Base-by-base conservation (phyloP, 441 rosid species). In the Adansonia madagascariensis region DNA sequence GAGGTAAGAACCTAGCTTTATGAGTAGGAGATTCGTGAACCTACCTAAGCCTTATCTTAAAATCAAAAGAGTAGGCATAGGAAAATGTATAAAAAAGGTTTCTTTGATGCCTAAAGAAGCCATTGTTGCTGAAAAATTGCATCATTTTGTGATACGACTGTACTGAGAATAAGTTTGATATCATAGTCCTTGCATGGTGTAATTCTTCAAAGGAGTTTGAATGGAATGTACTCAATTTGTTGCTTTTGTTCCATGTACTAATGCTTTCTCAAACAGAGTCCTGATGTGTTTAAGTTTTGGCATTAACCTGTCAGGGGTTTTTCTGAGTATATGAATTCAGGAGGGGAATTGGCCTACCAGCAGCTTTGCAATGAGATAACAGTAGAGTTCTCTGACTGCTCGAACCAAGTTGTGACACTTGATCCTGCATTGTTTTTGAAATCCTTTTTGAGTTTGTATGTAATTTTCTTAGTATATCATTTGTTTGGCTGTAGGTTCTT, bases 301-400 rank as follows among this genome's bases (percentile, higher is more conserved):
- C 15, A n/a, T 77, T 59, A 12, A 12, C 31, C 64, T 56, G 50
- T 74, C 90, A 91, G 97, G 69, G 96, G 96, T 5, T 95, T 93
- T 81, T 79, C 86, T 20, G 96, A 86, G 82, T 93, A 95, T 87
- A 84, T 91, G 88, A 87, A 79, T 46, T 83, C 97, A 11, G 88
- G 92, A 79, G 93, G 85, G 74, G 98, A 95, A 84, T 72, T 88
- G 60, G 86, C 89, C 63, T 95, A 93, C 83, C 98, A 91, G 77
- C 91, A 88, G 74, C 94, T 93, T 57, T 93, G 97, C 80, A 82
- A 87, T 56, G 92, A 89, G 88, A 83, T 95, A 61, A 93, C 98
- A 3, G 64, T 60, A 3, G 92, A 91, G 86, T 95, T 95, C 87
- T 91, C 76, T 73, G 94, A 90, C 78, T 93, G 94, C 91, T 93